Evolutionary conservation across 306 rosid genomes (phyloP).

Genomic region (Dryas alaskensis): DNA sequence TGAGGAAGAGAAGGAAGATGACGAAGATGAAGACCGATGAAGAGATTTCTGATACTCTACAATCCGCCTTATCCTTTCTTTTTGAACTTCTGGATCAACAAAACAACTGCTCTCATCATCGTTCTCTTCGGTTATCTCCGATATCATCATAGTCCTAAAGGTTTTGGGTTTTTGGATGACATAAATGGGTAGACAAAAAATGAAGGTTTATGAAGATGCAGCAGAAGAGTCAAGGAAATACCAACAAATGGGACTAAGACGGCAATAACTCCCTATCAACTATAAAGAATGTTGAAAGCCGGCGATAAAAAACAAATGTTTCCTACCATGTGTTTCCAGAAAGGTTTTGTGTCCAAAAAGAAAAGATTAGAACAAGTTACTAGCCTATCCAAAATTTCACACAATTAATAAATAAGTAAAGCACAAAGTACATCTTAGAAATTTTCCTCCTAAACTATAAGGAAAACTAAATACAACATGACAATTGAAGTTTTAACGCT

Average conservation of each 20-base stretch:
- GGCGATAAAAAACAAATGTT: constrained; percentile 33
- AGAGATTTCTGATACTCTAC: constrained; percentile 58
- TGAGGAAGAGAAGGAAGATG: constrained; percentile 25
- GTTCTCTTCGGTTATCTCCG: constrained; percentile 55
- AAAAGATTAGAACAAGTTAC: constrained; percentile 19
- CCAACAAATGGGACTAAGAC: constrained; percentile 27
- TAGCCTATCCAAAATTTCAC: constrained; percentile 4
- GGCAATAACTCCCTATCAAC: constrained; percentile 16
- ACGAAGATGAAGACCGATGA: constrained; percentile 35
- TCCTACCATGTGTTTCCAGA: constrained; percentile 15
- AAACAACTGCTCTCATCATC: constrained; percentile 44
- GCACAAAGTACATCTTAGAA: neutral
- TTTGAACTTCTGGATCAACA: constrained; percentile 47
- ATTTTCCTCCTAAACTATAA: neutral
- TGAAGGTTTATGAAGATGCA: constrained; percentile 23
- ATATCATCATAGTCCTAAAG: constrained; percentile 25
- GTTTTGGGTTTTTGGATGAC: constrained; percentile 5
- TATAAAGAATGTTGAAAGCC: constrained; percentile 39
- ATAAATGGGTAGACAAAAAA: constrained; percentile 4
- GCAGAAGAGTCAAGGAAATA: constrained; percentile 15
- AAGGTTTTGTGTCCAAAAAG: constrained; percentile 16
- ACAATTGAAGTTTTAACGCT: neutral
- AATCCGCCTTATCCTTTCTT: constrained; percentile 48
- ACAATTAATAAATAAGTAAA: neutral
- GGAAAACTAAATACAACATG: neutral